phyloP scores from a whole-genome alignment of 352 stramenopile genomes.

The Pythium myriotylum region DNA sequence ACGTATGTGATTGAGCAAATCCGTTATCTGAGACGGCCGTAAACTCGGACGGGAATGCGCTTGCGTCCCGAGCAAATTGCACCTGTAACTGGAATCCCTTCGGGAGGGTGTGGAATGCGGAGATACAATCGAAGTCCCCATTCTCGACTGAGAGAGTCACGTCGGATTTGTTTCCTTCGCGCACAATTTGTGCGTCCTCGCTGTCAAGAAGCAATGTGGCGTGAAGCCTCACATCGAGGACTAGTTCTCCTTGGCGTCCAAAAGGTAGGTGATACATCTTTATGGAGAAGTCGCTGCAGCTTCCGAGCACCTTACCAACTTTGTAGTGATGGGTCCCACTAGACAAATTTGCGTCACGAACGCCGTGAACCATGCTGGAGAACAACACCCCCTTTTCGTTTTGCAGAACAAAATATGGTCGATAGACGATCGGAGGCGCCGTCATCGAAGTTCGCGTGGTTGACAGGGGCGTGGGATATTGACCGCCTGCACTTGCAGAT shows the following conservation, averaged over 20 bases:
- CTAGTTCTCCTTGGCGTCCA: constrained; percentile 76
- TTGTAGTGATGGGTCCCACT: constrained; percentile 61
- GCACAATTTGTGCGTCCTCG: constrained; percentile 23
- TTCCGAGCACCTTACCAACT: constrained; percentile 60
- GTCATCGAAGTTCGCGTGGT: constrained; percentile 12
- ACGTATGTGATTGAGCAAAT: not conserved
- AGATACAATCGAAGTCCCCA: constrained; percentile 86
- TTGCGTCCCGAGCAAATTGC: constrained; percentile 48
- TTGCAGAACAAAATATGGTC: constrained; percentile 87
- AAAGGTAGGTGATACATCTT: constrained; percentile 92
- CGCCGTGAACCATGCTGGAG: constrained; percentile 84
- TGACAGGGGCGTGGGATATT: not conserved
- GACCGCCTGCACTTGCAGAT: too few species aligned
- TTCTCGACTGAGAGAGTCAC: constrained; percentile 57
- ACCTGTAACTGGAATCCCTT: constrained; percentile 70
- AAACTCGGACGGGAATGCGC: constrained; percentile 43
- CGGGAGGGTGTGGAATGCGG: constrained; percentile 62
- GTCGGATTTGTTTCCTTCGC: constrained; percentile 40
- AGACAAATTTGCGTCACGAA: constrained; percentile 65
- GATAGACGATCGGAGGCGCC: constrained; percentile 37
- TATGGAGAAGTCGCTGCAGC: constrained; percentile 70
- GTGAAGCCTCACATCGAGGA: constrained; percentile 78
- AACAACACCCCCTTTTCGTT: constrained; percentile 87
- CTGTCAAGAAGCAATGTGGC: constrained; percentile 72
- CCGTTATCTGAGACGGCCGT: not conserved